phyloP scores from a whole-genome alignment of 345 rosid species.

The Kandelia obovata region DNA sequence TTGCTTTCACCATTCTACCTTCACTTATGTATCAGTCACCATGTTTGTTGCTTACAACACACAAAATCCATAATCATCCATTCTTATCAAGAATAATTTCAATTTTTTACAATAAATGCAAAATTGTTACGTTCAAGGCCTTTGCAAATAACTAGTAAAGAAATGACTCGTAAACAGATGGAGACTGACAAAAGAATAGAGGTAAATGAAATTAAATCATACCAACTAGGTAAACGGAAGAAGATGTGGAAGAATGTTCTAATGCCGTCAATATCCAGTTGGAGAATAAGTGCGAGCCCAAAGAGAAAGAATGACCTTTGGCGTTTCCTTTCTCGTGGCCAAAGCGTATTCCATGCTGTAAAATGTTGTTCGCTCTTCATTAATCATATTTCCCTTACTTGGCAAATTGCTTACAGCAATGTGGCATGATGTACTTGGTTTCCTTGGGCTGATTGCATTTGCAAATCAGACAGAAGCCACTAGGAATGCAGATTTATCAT shows the following conservation, averaged over 20 bases:
- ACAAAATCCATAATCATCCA: too few relatives aligned
- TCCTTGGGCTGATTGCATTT: too few relatives aligned
- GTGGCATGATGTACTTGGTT: too few relatives aligned
- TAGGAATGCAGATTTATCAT: too few relatives aligned
- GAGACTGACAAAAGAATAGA: background rate
- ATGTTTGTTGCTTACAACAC: too few relatives aligned
- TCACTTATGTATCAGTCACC: too few relatives aligned
- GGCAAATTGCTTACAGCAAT: too few relatives aligned
- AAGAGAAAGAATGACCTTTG: conserved; percentile 94
- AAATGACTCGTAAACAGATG: background rate
- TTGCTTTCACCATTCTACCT: too few relatives aligned
- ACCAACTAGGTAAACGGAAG: conserved; percentile 90
- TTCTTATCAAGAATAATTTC: too few relatives aligned
- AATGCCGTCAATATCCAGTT: conserved; percentile 76
- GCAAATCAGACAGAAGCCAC: too few relatives aligned
- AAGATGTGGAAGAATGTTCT: conserved; percentile 75
- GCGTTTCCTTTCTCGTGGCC: conserved; percentile 95
- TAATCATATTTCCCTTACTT: conserved; percentile 13
- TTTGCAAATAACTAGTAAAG: background rate
- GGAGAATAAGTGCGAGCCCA: conserved; percentile 81
- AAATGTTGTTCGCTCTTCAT: background rate
- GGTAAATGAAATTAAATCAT: conserved; percentile 19
- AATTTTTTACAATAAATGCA: too few relatives aligned
- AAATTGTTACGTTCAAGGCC: too few relatives aligned
- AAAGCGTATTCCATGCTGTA: conserved; percentile 90